Evolutionary conservation across 495 filamentous ascomycete genomes (phyloP), one percentile per base, ranked within the genome.

Genomic region (Parathielavia appendiculata): DNA sequence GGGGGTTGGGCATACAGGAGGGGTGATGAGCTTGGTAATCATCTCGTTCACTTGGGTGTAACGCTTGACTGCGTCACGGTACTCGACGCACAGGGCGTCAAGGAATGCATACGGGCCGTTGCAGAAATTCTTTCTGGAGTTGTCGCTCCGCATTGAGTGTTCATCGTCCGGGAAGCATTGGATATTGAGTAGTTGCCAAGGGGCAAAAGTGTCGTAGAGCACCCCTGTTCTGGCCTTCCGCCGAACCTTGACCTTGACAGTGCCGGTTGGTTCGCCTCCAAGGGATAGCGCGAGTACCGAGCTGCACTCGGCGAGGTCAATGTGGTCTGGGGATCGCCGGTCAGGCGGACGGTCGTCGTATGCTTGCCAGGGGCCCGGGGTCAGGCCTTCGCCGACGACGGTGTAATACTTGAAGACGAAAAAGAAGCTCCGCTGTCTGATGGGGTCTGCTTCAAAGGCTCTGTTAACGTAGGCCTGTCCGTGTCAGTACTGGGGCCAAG

Each of bases 321-420:
- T 75, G 56, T 83, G 80, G 23, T 71, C 66, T 10, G 23, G 63
- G 7, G 58, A 66, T 36, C 68, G 68, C 22, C 66, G 70, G 41
- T 80, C 77, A 4, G 73, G 57, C 5, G 69, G 66, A 2, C 68
- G 66, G 3, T 40, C 47, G 46, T 76, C 73, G 23, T 56, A 66
- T 11, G 60, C 51, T 52, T 82, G 80, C 80, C 80, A 83, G n/a
- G 75, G 65, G 64, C 77, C 75, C 0, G 80, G 80, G 1, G 41
- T 65, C 13, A 63, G 61, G 7, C 70, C 73, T 12, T 73, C 64
- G 13, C 70, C 75, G 11, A 82, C 65, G 13, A 81, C 70, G 23
- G 80, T 70, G 61, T 77, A 81, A 51, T 80, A 82, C 57, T 82
- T 80, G 62, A 83, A 81, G 51, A 72, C 75, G 62, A 82, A 81